These are phyloP conservation scores for Chenopodium suecicum DNA, from an alignment of 148 eudicot species.

Conservation along the genomic window DNA sequence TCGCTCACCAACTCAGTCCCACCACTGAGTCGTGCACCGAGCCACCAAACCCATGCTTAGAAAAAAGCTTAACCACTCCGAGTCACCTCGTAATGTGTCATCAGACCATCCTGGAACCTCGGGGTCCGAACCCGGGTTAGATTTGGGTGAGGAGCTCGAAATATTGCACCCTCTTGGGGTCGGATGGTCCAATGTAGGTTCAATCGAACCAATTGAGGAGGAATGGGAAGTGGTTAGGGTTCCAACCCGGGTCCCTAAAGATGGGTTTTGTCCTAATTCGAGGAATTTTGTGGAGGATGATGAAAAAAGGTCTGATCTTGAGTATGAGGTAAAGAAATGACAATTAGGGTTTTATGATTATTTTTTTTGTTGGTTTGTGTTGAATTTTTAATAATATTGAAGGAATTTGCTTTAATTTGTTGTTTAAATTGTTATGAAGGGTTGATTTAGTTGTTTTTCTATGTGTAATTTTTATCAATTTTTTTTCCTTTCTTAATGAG, in stretches of 20 bases:
- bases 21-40: slow-evolving; percentile 13
- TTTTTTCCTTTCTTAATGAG: no score
- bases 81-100: slow-evolving; percentile 25
- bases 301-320: slow-evolving; percentile 61
- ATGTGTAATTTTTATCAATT: no score
- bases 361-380: neutral
- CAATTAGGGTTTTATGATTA: neutral
- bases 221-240: slow-evolving; percentile 26
- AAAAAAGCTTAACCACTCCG: slow-evolving; percentile 42
- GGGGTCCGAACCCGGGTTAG: slow-evolving; percentile 19
- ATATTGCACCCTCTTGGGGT: slow-evolving; percentile 39
- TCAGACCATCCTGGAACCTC: slow-evolving; percentile 26
- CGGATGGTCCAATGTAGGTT: slow-evolving; percentile 8
- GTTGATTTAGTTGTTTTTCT: no score
- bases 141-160: slow-evolving; percentile 51
- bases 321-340: slow-evolving; percentile 46
- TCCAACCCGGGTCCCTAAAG: neutral
- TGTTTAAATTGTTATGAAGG: no score
- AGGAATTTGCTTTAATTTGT: neutral
- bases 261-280: slow-evolving; percentile 23
- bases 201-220: slow-evolving; percentile 25
- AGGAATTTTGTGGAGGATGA: slow-evolving; percentile 31
- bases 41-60: slow-evolving; percentile 27
- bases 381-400: neutral
- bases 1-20: neutral